Percentiles rank a stretch among this genome's conserved stretches.
These are phyloP conservation scores for Naegleria lovaniensis DNA, from an alignment of 208 protist genomes.

Conservation along the genomic window DNA sequence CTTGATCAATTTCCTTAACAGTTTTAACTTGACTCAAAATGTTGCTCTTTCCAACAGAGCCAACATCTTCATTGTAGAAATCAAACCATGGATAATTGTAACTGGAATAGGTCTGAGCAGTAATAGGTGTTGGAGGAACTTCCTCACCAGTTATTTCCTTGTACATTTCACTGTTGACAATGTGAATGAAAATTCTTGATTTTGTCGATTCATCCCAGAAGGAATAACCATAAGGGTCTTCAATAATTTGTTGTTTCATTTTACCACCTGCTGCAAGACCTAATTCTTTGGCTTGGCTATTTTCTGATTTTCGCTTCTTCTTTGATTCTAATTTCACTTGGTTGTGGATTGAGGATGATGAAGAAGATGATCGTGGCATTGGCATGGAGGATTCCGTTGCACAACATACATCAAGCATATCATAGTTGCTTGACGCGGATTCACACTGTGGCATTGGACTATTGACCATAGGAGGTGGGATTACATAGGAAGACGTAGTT, in stretches of 20 bases:
- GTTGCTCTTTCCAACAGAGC: background rate
- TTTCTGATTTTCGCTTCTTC: background rate
- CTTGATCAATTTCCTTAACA: background rate
- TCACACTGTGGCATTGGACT: too few relatives aligned
- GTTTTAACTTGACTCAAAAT: background rate
- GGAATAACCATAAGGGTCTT: background rate
- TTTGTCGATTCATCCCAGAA: background rate
- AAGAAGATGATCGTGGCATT: background rate
- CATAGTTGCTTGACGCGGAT: too few relatives aligned
- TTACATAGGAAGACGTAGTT: too few relatives aligned
- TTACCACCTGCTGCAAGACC: background rate
- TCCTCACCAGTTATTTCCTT: background rate
- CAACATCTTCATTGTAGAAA: background rate
- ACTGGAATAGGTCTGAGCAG: background rate
- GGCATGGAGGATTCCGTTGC: too few relatives aligned
- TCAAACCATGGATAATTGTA: slow-evolving; percentile 1
- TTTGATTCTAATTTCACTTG: background rate
- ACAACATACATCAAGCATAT: too few relatives aligned
- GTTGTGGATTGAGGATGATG: too few relatives aligned
- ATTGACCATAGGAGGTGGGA: too few relatives aligned
- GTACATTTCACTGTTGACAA: slow-evolving; percentile 16
- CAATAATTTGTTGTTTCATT: slow-evolving; percentile 16
- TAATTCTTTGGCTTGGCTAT: background rate
- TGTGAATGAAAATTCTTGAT: background rate
- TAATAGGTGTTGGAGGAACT: background rate